A percentile compares a stretch with the other conserved stretches of the same genome.
phyloP scores from a whole-genome alignment of 257 asterid genomes.

The Gentiana straminea region DNA sequence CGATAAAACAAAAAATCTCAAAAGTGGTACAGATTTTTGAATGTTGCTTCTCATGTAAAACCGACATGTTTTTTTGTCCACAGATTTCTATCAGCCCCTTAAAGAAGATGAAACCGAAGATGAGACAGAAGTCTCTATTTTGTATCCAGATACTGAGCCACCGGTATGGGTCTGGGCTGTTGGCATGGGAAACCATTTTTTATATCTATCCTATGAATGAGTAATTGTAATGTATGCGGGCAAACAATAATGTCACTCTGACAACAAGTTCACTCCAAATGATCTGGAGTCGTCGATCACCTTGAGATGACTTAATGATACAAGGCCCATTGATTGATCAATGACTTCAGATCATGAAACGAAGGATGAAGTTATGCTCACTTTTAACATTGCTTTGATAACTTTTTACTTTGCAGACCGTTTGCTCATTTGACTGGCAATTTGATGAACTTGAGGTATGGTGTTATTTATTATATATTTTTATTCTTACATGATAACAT shows the following conservation, averaged over 20 bases:
- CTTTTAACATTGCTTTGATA: background rate
- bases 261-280: no score
- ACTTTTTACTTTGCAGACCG: slow-evolving; percentile 38
- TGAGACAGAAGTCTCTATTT: slow-evolving; percentile 51
- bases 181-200: background rate
- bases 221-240: background rate
- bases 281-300: no score
- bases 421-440: slow-evolving; percentile 92
- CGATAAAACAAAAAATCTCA: no score
- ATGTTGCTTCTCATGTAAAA: no score
- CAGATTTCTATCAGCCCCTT: slow-evolving; percentile 79
- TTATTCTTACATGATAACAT: background rate
- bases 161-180: slow-evolving; percentile 39
- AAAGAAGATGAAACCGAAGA: slow-evolving; percentile 68
- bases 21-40: no score
- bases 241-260: no score
- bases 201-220: background rate
- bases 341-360: no score
- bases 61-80: slow-evolving; percentile 9
- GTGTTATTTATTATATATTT: background rate
- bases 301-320: no score
- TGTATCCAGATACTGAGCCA: slow-evolving; percentile 61
- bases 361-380: background rate
- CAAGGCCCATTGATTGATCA: no score
- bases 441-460: slow-evolving; percentile 78